phyloP scores from a whole-genome alignment of 768 basidiomycete species.

The Amanita thiersii region DNA sequence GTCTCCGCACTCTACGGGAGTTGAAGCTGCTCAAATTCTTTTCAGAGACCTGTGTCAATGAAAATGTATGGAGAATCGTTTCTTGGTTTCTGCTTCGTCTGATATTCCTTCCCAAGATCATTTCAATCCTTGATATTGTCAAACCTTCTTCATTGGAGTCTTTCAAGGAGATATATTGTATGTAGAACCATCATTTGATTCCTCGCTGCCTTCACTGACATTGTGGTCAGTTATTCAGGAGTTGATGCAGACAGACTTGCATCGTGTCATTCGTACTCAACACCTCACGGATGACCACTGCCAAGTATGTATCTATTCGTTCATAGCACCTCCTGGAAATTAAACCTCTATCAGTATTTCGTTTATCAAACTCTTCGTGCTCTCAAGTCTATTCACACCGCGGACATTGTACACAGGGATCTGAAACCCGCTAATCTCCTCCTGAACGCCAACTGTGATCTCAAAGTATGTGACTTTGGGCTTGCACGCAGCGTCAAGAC shows the following conservation, averaged over 20 bases:
- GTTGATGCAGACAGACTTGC: slow-evolving; percentile 86
- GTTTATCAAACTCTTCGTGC: slow-evolving; percentile 80
- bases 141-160: slow-evolving; percentile 66
- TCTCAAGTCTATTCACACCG: slow-evolving; percentile 84
- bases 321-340: slow-evolving; percentile 14
- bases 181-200: slow-evolving; percentile 12
- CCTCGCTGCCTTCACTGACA: slow-evolving; percentile 10
- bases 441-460: slow-evolving; percentile 83
- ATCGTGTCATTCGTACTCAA: slow-evolving; percentile 87
- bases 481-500: slow-evolving; percentile 56
- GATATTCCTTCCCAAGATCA: slow-evolving; percentile 46
- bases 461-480: slow-evolving; percentile 88
- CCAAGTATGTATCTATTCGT: slow-evolving; percentile 36
- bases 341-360: slow-evolving; percentile 47
- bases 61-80: slow-evolving; percentile 46
- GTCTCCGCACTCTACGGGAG: slow-evolving; percentile 82
- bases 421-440: slow-evolving; percentile 85
- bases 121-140: slow-evolving; percentile 87
- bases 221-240: slow-evolving; percentile 62
- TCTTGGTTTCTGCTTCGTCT: slow-evolving; percentile 7
- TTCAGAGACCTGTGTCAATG: slow-evolving; percentile 71
- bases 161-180: slow-evolving; percentile 87
- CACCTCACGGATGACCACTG: slow-evolving; percentile 87
- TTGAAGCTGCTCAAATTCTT: slow-evolving; percentile 86
- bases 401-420: slow-evolving; percentile 73